Conservation (phyloP, 371 early-diverging fungal genomes). For the Saksenaea oblongispora region DNA sequence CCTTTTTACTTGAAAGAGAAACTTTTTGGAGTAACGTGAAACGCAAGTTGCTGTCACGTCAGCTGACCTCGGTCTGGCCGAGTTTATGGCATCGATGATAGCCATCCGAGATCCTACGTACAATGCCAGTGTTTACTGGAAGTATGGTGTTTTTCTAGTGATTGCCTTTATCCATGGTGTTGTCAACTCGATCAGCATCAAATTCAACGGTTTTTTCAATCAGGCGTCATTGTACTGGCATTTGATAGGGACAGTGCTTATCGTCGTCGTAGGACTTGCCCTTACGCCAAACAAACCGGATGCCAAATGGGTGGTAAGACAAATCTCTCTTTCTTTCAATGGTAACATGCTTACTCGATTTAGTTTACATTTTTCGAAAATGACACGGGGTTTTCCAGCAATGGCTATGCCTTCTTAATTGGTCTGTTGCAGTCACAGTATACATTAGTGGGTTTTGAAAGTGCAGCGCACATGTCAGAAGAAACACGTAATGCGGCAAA, state of each 20-base stretch:
- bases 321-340: no score
- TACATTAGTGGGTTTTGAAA: conserved; percentile 72
- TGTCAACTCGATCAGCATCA: conserved; percentile 47
- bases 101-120: conserved; percentile 47
- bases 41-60: conserved; percentile 49
- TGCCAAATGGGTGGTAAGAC: conserved; percentile 28
- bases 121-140: conserved; percentile 24
- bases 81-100: conserved; percentile 50
- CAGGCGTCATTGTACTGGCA: conserved; percentile 50
- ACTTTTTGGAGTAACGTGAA: background rate
- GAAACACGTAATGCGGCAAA: conserved; percentile 70
- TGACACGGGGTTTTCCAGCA: conserved; percentile 42
- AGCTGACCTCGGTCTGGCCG: conserved; percentile 55
- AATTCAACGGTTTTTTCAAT: conserved; percentile 43
- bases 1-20: background rate
- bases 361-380: conserved; percentile 53
- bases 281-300: conserved; percentile 44
- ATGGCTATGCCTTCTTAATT: conserved; percentile 46
- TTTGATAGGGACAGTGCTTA: conserved; percentile 35
- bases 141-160: conserved; percentile 42
- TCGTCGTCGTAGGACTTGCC: conserved; percentile 30
- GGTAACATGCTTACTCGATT: conserved; percentile 9
- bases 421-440: conserved; percentile 53
- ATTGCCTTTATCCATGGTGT: conserved; percentile 46
- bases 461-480: conserved; percentile 77